Conservation (phyloP, 2,329 filamentous ascomycete species). For the Nemania sp. region DNA sequence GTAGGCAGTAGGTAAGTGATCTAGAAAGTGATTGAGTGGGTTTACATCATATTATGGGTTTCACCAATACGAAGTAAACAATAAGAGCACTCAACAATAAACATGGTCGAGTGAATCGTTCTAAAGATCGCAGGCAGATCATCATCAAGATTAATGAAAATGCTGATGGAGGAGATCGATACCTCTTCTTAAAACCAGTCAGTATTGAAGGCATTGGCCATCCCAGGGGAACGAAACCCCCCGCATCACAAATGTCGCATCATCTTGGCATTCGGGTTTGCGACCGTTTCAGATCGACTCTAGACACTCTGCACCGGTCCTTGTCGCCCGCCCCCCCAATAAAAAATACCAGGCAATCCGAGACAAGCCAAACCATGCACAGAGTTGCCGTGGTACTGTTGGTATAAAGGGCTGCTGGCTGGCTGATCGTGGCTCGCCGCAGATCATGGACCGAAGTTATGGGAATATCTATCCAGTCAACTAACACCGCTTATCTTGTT, state of each 20-base stretch:
- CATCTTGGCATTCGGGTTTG: slow-evolving; percentile 20
- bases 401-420: slow-evolving; percentile 30
- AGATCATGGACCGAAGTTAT: slow-evolving; percentile 33
- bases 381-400: slow-evolving; percentile 1
- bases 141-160: too few relatives aligned
- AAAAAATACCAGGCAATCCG: too few relatives aligned
- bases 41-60: neutral
- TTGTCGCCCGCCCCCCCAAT: too few relatives aligned
- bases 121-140: slow-evolving; percentile 10
- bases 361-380: neutral
- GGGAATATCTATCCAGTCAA: slow-evolving; percentile 21
- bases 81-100: neutral
- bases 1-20: neutral
- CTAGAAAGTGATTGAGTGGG: too few relatives aligned
- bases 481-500: slow-evolving; percentile 26
- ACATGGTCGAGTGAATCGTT: slow-evolving; percentile 11
- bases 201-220: slow-evolving; percentile 24
- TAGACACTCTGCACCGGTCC: neutral
- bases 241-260: slow-evolving; percentile 25
- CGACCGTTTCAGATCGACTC: slow-evolving; percentile 23
- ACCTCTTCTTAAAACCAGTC: slow-evolving; percentile 24
- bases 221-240: slow-evolving; percentile 6
- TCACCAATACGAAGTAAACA: too few relatives aligned
- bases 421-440: slow-evolving; percentile 32
- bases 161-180: too few relatives aligned